Evolutionary conservation across 2,329 filamentous ascomycete species (phyloP).

Genomic region (Penicillium polonicum): DNA sequence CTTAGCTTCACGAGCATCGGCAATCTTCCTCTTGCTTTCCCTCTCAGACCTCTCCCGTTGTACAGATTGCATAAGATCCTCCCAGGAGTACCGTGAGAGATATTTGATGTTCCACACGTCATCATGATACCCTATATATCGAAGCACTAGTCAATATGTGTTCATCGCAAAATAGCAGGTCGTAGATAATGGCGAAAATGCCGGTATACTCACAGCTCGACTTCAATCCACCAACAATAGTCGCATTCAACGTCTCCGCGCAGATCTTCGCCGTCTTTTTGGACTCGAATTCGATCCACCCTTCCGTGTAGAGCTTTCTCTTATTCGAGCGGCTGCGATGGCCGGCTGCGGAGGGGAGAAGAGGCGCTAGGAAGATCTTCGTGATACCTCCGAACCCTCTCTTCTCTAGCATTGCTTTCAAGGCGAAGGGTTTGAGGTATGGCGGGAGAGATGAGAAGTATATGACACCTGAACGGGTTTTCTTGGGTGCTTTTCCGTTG

Average conservation of each 20-base stretch:
- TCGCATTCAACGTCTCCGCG: constrained; percentile 47
- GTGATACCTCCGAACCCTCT: constrained; percentile 46
- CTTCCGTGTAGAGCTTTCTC: constrained; percentile 46
- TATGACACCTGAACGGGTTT: constrained; percentile 44
- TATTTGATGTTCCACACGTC: constrained; percentile 51
- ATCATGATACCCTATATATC: constrained; percentile 38
- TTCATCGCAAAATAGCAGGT: neutral
- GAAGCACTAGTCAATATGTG: neutral
- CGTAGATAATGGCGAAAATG: neutral
- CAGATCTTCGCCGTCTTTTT: constrained; percentile 44
- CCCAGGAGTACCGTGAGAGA: constrained; percentile 44
- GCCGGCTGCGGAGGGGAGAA: constrained; percentile 26
- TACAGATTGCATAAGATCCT: constrained; percentile 47
- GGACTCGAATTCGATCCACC: constrained; percentile 49
- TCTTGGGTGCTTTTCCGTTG: constrained; percentile 17
- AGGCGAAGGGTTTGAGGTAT: constrained; percentile 48
- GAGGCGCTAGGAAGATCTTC: constrained; percentile 46
- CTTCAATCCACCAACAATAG: constrained; percentile 45
- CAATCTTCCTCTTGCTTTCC: constrained; percentile 43
- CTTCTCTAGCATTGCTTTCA: constrained; percentile 44
- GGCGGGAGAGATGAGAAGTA: constrained; percentile 49
- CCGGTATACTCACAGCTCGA: constrained; percentile 33
- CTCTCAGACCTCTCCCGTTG: constrained; percentile 44
- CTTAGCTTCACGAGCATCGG: constrained; percentile 41
- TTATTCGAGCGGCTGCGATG: constrained; percentile 37